A percentile compares a stretch with the other conserved stretches of the same genome.
phyloP scores from a whole-genome alignment of 495 filamentous ascomycete genomes.

The Friedmanniomyces endolithicus region DNA sequence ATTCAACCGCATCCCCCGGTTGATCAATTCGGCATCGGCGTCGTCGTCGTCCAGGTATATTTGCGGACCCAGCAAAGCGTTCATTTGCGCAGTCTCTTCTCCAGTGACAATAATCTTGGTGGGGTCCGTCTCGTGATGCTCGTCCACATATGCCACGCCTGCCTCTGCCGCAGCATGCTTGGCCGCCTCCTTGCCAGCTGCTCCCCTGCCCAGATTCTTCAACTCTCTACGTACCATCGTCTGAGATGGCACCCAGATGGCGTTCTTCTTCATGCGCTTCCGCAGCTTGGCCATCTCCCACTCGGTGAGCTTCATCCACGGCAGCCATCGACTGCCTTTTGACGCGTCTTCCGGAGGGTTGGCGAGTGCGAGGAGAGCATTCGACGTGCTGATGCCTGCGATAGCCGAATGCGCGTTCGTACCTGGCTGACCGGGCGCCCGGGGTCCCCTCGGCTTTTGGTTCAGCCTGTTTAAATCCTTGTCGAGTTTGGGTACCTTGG shows the following conservation, averaged over 20 bases:
- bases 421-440: conserved; percentile 37
- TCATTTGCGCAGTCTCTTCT: conserved; percentile 36
- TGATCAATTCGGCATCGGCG: conserved; percentile 49
- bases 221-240: conserved; percentile 93
- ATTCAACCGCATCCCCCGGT: conserved; percentile 82
- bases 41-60: conserved; percentile 17
- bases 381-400: conserved; percentile 65
- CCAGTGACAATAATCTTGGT: conserved; percentile 37
- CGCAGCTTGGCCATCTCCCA: conserved; percentile 84
- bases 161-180: conserved; percentile 55
- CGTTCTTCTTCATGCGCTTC: conserved; percentile 99
- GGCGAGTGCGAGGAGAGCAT: conserved; percentile 59
- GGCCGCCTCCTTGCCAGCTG: conserved; percentile 57
- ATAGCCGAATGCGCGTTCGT: conserved; percentile 43
- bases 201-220: conserved; percentile 59
- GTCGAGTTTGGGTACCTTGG: conserved; percentile 22
- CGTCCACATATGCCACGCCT: conserved; percentile 49
- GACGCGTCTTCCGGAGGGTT: conserved; percentile 68
- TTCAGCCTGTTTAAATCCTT: conserved; percentile 17
- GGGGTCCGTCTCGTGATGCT: conserved; percentile 25
- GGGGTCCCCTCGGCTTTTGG: conserved; percentile 34
- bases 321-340: conserved; percentile 60
- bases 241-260: conserved; percentile 84
- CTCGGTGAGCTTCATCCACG: conserved; percentile 81
- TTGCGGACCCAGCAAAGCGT: conserved; percentile 16